A percentile compares a stretch with the other conserved stretches of the same genome.
Evolutionary conservation across 1,284 basidiomycete genomes (phyloP).

Genomic region (Cryptococcus sp.): DNA sequence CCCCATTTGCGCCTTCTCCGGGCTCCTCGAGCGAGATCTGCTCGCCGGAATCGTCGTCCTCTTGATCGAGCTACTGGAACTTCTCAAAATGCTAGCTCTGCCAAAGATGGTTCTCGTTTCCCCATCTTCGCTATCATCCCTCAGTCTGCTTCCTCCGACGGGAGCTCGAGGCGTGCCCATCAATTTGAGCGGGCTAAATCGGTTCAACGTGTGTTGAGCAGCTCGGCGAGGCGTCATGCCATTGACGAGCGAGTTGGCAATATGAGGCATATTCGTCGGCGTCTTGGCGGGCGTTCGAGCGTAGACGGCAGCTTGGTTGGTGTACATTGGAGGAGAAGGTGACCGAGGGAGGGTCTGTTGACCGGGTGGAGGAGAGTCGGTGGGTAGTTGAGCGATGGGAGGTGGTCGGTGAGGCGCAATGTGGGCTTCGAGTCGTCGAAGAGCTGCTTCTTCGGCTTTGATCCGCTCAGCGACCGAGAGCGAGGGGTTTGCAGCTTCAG

Average conservation of each 20-base stretch:
- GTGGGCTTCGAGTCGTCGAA: constrained; percentile 31
- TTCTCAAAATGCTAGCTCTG: constrained; percentile 2
- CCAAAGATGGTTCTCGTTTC: constrained; percentile 20
- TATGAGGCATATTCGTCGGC: constrained; percentile 18
- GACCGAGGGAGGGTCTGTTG: neutral
- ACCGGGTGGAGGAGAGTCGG: constrained; percentile 4
- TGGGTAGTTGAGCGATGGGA: constrained; percentile 2
- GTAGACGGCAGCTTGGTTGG: neutral
- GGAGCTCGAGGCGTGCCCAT: constrained; percentile 30
- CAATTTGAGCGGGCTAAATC: constrained; percentile 31
- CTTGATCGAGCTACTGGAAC: neutral
- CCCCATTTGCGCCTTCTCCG: constrained; percentile 1
- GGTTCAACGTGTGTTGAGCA: constrained; percentile 10
- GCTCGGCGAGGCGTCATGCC: constrained; percentile 22
- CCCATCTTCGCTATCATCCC: constrained; percentile 3
- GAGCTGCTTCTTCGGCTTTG: constrained; percentile 39
- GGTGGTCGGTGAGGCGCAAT: constrained; percentile 22
- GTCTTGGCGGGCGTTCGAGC: constrained; percentile 18
- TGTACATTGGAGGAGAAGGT: neutral
- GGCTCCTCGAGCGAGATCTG: neutral
- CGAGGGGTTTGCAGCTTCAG: too few species aligned
- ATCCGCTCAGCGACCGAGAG: constrained; percentile 36
- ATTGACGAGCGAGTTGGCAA: constrained; percentile 33
- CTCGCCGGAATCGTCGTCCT: neutral
- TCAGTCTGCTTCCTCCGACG: constrained; percentile 7